Evolutionary conservation across 331 rosid species (phyloP).

Genomic region (Ulmus americana): DNA sequence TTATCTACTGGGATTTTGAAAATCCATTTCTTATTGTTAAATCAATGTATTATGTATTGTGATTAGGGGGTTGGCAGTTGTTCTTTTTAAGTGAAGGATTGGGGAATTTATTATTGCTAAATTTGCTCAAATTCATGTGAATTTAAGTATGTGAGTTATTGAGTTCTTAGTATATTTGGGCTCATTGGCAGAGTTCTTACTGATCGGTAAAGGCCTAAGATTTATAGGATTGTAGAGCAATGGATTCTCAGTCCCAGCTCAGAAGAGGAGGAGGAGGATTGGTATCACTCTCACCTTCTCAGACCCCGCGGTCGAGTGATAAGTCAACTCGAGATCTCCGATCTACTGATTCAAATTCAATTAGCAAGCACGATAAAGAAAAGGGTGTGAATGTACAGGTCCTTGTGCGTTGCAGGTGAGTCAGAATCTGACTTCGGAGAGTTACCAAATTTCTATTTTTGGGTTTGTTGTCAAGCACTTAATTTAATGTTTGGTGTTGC

Average conservation of each 20-base stretch:
- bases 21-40: background rate
- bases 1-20: background rate
- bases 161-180: conserved; percentile 22
- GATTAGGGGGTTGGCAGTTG: too few relatives aligned
- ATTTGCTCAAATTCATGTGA: background rate
- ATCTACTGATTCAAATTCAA: conserved; percentile 88
- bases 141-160: background rate
- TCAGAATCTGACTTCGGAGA: conserved; percentile 12
- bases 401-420: conserved; percentile 92
- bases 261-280: conserved; percentile 82
- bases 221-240: conserved; percentile 19
- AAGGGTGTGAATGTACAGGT: conserved; percentile 99
- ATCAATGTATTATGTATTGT: background rate
- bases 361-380: conserved; percentile 65
- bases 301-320: conserved; percentile 85
- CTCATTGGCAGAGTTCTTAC: conserved; percentile 16
- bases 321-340: conserved; percentile 88
- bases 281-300: conserved; percentile 83
- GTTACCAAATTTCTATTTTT: conserved; percentile 2
- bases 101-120: conserved; percentile 9
- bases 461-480: background rate
- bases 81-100: background rate
- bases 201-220: conserved; percentile 26
- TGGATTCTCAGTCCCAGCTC: conserved; percentile 59
- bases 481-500: conserved; percentile 18